Conservation (phyloP, 2,329 filamentous ascomycete genomes). For the Botrytis galanthina region DNA sequence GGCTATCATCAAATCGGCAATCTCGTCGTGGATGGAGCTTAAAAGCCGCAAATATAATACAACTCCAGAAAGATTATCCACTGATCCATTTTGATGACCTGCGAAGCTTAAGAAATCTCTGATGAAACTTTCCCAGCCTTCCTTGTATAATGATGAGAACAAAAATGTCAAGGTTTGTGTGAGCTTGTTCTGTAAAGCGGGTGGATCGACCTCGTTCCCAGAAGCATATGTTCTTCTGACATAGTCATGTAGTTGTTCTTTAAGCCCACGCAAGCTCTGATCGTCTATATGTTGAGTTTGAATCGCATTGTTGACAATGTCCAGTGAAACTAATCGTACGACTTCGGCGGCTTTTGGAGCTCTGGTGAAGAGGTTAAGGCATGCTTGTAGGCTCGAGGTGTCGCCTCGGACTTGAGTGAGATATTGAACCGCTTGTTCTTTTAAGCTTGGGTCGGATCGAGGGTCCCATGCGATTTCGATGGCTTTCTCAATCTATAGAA, state of each 20-base stretch:
- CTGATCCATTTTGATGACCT: constrained; percentile 55
- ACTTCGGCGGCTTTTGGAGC: constrained; percentile 75
- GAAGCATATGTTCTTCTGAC: constrained; percentile 71
- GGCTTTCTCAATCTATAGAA: constrained; percentile 79
- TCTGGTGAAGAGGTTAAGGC: constrained; percentile 80
- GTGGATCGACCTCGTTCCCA: constrained; percentile 60
- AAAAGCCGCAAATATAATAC: constrained; percentile 87
- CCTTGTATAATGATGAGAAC: constrained; percentile 81
- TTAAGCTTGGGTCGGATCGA: constrained; percentile 69
- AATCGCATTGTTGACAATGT: constrained; percentile 89
- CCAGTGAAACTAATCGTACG: constrained; percentile 83
- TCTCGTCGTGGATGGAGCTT: constrained; percentile 91
- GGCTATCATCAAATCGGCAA: constrained; percentile 85
- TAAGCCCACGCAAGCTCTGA: constrained; percentile 70
- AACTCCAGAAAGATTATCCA: constrained; percentile 72
- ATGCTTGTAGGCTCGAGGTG: constrained; percentile 85
- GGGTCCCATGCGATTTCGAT: constrained; percentile 92
- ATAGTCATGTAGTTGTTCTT: constrained; percentile 79
- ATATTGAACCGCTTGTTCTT: constrained; percentile 80
- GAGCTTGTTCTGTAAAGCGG: constrained; percentile 90
- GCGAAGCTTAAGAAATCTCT: constrained; percentile 84
- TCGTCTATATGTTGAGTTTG: constrained; percentile 74
- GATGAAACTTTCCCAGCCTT: constrained; percentile 85
- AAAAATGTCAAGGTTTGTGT: constrained; percentile 94
- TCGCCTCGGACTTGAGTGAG: constrained; percentile 76